A percentile compares a stretch with the other conserved stretches of the same genome.
phyloP scores from a whole-genome alignment of 2,329 filamentous ascomycete genomes.

The Claviceps paspali region DNA sequence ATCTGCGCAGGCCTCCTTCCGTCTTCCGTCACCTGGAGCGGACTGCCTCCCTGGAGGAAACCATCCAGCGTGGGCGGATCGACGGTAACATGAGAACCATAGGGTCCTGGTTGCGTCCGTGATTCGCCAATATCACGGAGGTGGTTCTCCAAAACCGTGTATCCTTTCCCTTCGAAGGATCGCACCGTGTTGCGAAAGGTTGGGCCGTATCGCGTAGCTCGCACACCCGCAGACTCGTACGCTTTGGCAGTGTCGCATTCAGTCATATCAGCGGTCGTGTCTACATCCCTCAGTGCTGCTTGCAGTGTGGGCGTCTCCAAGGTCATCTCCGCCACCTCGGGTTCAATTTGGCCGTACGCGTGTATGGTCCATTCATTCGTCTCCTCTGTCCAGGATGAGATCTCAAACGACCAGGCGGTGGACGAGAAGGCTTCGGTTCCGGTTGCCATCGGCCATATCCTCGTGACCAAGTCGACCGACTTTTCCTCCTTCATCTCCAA shows the following conservation, averaged over 20 bases:
- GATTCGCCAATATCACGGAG: constrained; percentile 10
- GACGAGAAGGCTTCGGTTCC: constrained; percentile 9
- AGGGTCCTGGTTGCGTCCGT: neutral
- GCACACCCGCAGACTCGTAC: constrained; percentile 3
- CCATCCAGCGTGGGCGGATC: constrained; percentile 15
- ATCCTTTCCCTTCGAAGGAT: constrained; percentile 10
- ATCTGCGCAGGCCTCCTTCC: constrained; percentile 12
- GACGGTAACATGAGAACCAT: constrained; percentile 12
- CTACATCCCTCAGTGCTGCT: constrained; percentile 3
- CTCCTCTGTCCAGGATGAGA: constrained; percentile 11
- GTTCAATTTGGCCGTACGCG: constrained; percentile 10
- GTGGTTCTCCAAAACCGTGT: constrained; percentile 10
- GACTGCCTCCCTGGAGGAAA: constrained; percentile 12
- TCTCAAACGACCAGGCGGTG: constrained; percentile 10
- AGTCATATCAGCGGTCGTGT: constrained; percentile 1
- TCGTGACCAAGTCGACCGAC: constrained; percentile 13
- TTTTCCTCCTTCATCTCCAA: constrained; percentile 15
- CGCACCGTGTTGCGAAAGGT: constrained; percentile 11
- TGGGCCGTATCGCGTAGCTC: constrained; percentile 13
- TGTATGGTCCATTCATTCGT: constrained; percentile 12
- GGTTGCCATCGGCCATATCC: constrained; percentile 9
- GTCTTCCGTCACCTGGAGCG: constrained; percentile 10
- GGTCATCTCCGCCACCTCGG: constrained; percentile 8
- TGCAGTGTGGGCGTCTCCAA: constrained; percentile 9
- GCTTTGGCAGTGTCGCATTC: constrained; percentile 3